phyloP scores from a whole-genome alignment of 148 eudicot genomes.

The Cornus kousa region DNA sequence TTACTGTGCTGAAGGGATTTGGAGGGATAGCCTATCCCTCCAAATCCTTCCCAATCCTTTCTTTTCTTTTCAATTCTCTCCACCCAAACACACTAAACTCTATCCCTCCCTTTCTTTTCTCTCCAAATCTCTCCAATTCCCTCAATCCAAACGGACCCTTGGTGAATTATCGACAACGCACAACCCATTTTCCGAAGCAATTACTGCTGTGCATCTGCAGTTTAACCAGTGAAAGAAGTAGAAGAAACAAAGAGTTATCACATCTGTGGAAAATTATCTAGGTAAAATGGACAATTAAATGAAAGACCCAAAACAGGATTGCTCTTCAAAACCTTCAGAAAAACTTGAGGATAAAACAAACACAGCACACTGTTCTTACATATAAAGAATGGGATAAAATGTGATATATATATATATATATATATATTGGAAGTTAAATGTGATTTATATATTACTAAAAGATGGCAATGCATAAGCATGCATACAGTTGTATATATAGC shows the following conservation, averaged over 20 bases:
- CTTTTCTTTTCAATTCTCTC: no score
- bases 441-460: no score
- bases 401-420: neutral
- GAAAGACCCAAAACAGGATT: neutral
- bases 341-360: neutral
- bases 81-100: no score
- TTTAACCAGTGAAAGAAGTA: neutral
- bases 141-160: no score
- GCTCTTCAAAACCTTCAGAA: neutral
- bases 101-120: no score
- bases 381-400: neutral
- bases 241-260: neutral
- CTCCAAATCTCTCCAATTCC: no score
- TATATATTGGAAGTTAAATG: no score
- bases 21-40: no score
- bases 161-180: conserved; percentile 3
- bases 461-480: neutral
- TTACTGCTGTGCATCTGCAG: conserved; percentile 17
- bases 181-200: conserved; percentile 12
- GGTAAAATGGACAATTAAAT: no score
- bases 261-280: no score
- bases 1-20: no score
- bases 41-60: no score
- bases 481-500: neutral
- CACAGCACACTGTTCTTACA: neutral